Conservation (phyloP, 164 flowering plant genomes). For the Paratinospora sagittata region DNA sequence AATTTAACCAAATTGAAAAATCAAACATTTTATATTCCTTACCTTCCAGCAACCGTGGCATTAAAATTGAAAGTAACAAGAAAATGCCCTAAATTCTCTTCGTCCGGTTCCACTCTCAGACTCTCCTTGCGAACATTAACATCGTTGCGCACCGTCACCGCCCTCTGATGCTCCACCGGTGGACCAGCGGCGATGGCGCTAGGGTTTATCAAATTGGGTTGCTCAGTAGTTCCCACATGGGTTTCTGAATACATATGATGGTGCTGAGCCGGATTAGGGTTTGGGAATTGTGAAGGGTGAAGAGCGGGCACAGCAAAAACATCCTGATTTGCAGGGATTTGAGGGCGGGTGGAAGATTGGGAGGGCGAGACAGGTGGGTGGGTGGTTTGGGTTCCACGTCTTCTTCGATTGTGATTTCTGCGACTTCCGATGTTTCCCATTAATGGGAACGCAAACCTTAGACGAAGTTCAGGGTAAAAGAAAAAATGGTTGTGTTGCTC, state of each 20-base stretch:
- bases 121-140: conserved; percentile 91
- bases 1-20: not conserved
- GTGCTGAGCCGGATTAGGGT: not conserved
- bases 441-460: not conserved
- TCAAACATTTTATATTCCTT: conserved; percentile 9
- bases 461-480: too few species aligned
- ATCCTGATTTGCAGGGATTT: not conserved
- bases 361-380: not conserved
- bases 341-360: not conserved
- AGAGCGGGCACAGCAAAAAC: not conserved
- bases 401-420: not conserved
- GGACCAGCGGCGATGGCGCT: not conserved
- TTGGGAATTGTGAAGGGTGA: too few species aligned
- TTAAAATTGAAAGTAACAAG: conserved; percentile 83
- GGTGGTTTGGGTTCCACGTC: not conserved
- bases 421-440: not conserved
- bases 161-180: conserved; percentile 85
- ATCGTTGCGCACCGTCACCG: conserved; percentile 80
- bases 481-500: not conserved
- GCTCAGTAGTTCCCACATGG: not conserved
- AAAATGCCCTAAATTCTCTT: conserved; percentile 61
- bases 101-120: conserved; percentile 66
- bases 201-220: too few species aligned
- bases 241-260: not conserved
- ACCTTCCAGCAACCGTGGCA: conserved; percentile 92